Evolutionary conservation across 2,329 filamentous ascomycete genomes (phyloP).

Genomic region (Fusarium fujikuroi): DNA sequence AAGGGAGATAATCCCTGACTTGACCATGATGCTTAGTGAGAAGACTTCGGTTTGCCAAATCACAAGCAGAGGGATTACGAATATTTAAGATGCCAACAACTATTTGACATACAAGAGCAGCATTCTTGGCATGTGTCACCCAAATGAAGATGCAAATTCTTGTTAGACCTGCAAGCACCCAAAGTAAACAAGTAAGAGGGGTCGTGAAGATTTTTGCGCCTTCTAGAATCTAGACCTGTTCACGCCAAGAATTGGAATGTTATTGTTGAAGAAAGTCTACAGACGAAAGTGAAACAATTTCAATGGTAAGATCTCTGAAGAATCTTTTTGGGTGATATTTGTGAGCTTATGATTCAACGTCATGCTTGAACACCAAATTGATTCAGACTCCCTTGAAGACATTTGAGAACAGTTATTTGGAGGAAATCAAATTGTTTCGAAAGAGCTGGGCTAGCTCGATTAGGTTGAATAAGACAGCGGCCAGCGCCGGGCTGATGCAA

Average conservation of each 20-base stretch:
- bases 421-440: not conserved
- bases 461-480: fast-evolving
- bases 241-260: not conserved
- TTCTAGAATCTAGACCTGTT: not conserved
- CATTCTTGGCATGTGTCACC: not conserved
- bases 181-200: not conserved
- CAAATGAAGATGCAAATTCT: fast-evolving
- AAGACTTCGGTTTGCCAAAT: not conserved
- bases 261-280: not conserved
- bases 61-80: not conserved
- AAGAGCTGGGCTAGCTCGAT: not conserved
- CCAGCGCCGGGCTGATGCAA: not conserved
- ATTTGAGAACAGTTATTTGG: not conserved
- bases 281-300: not conserved
- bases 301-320: not conserved
- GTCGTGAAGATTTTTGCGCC: fast-evolving
- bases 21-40: not conserved
- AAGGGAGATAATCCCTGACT: not conserved
- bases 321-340: not conserved
- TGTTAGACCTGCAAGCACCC: not conserved
- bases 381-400: not conserved
- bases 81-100: not conserved
- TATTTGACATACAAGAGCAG: too few species aligned
- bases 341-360: not conserved
- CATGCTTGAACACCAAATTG: not conserved